Evolutionary conservation across 805 yeast species (phyloP).

Genomic region (Starmerella sirachaensis): DNA sequence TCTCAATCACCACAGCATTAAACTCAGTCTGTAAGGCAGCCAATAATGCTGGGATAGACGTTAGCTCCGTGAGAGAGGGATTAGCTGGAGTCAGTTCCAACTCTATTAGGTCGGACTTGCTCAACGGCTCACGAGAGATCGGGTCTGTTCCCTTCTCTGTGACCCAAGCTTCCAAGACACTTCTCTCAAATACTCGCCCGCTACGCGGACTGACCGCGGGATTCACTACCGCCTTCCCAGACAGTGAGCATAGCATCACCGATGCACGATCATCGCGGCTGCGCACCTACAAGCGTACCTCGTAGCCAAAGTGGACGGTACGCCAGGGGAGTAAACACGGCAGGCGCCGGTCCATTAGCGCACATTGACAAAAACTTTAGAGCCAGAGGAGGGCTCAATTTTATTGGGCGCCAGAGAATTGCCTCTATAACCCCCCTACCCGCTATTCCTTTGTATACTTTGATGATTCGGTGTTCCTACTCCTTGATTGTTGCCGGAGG

Average conservation of each 20-base stretch:
- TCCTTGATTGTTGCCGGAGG: too few species aligned
- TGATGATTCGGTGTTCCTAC: too few species aligned
- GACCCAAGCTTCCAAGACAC: slow-evolving; percentile 49
- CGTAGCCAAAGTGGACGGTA: too few species aligned
- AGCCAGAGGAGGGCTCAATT: too few species aligned
- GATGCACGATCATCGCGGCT: too few species aligned
- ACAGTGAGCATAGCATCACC: slow-evolving; percentile 31
- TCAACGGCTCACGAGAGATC: slow-evolving; percentile 49
- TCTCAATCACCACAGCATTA: slow-evolving; percentile 74
- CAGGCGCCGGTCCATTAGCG: too few species aligned
- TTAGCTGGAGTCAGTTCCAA: slow-evolving; percentile 21
- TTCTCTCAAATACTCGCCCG: slow-evolving; percentile 56
- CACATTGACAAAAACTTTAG: too few species aligned
- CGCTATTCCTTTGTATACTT: too few species aligned
- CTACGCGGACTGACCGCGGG: slow-evolving; percentile 66
- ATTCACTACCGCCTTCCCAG: slow-evolving; percentile 56
- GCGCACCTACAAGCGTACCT: too few species aligned
- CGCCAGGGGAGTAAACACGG: too few species aligned
- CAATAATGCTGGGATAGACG: slow-evolving; percentile 69
- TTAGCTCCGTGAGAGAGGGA: slow-evolving; percentile 37
- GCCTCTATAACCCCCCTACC: too few species aligned
- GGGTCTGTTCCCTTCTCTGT: slow-evolving; percentile 65
- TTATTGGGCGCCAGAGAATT: too few species aligned
- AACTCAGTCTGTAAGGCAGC: slow-evolving; percentile 75
- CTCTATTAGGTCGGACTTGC: slow-evolving; percentile 27